Percentiles rank a stretch among this genome's conserved stretches.
Conservation (phyloP, 108 stramenopile species). For the Aureococcus anophagefferens region DNA sequence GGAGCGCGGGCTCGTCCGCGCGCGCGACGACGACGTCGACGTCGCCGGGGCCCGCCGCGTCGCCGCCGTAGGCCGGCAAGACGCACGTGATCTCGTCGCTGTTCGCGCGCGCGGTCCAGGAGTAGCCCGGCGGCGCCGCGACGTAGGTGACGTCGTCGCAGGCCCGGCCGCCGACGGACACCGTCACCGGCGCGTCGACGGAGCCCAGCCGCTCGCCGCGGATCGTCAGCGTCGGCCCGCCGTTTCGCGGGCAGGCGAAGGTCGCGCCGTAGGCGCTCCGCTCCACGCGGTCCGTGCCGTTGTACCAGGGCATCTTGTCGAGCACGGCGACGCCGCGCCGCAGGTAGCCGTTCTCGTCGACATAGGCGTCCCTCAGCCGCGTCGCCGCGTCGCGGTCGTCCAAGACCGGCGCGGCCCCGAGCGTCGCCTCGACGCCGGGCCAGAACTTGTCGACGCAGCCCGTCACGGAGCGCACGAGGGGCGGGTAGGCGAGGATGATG, state of each 20-base stretch:
- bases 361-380: constrained; percentile 10
- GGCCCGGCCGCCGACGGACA: constrained; percentile 19
- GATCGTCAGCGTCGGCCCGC: constrained; percentile 28
- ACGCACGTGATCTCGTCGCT: constrained; percentile 14
- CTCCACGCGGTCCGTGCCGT: constrained; percentile 1
- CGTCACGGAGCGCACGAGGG: constrained; percentile 19
- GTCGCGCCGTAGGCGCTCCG: constrained; percentile 22
- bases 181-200: constrained; percentile 4
- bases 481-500: constrained; percentile 29
- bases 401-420: constrained; percentile 5
- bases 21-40: constrained; percentile 4
- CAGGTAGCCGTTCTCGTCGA: constrained; percentile 13
- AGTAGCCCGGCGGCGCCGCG: background rate
- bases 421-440: background rate
- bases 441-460: constrained; percentile 39
- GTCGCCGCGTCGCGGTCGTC: constrained; percentile 4
- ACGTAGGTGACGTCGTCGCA: constrained; percentile 15
- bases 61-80: constrained; percentile 10
- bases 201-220: constrained; percentile 13
- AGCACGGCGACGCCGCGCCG: background rate
- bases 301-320: constrained; percentile 7
- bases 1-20: constrained; percentile 9
- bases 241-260: constrained; percentile 29
- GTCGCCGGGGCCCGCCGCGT: background rate
- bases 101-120: background rate